Evolutionary conservation across 1,284 basidiomycete genomes (phyloP).

Genomic region (Naganishia cerealis): DNA sequence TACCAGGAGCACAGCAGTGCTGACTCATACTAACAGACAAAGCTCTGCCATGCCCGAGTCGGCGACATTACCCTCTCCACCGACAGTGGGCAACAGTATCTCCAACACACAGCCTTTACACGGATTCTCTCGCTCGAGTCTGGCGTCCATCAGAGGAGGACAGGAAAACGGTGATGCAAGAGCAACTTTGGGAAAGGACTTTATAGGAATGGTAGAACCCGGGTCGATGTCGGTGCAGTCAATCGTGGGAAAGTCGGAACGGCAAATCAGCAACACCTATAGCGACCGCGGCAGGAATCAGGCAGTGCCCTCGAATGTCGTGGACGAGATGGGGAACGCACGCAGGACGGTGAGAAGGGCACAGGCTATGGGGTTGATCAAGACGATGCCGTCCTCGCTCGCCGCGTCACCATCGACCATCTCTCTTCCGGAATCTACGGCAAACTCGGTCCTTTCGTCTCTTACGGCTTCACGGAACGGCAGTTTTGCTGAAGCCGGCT

Average conservation of each 20-base stretch:
- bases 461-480: conserved; percentile 7
- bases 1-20: not conserved
- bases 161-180: not conserved
- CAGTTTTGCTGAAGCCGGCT: not conserved
- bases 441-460: conserved; percentile 9
- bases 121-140: conserved; percentile 18
- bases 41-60: conserved; percentile 25
- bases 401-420: not conserved
- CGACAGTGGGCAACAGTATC: conserved; percentile 10
- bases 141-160: conserved; percentile 4
- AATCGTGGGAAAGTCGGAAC: not conserved
- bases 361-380: conserved; percentile 20
- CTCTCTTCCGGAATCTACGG: conserved; percentile 4
- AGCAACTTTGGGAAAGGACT: not conserved
- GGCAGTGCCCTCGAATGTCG: not conserved
- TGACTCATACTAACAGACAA: not conserved
- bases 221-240: not conserved
- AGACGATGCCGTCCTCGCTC: conserved; percentile 15
- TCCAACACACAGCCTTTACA: conserved; percentile 9
- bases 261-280: not conserved
- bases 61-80: conserved; percentile 13
- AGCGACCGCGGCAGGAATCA: conserved; percentile 1
- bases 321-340: conserved; percentile 22
- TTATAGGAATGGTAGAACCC: not conserved
- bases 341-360: conserved; percentile 19